These are phyloP conservation scores for Phytophthora citrophthora DNA, from an alignment of 352 stramenopile genomes.

Conservation along the genomic window DNA sequence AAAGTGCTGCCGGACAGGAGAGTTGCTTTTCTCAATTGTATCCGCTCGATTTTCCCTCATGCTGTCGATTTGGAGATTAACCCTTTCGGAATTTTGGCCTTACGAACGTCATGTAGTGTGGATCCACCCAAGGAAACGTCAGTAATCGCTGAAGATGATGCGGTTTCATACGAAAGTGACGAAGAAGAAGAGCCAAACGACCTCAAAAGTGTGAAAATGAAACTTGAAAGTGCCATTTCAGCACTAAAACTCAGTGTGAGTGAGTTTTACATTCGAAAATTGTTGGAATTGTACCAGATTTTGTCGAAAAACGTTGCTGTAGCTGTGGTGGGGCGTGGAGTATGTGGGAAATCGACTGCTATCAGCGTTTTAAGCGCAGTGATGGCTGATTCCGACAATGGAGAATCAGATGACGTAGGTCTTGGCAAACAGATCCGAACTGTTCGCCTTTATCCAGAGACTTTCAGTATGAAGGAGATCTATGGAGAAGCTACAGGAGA, in stretches of 20 bases:
- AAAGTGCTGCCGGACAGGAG: conserved; percentile 50
- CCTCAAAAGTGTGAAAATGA: conserved; percentile 36
- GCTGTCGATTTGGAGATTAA: conserved; percentile 53
- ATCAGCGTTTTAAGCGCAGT: conserved; percentile 50
- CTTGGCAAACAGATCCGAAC: conserved; percentile 30
- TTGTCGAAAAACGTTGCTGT: conserved; percentile 43
- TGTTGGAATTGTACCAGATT: conserved; percentile 67
- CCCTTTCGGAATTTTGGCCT: conserved; percentile 18
- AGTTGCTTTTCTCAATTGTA: conserved; percentile 47
- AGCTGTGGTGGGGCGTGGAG: conserved; percentile 53
- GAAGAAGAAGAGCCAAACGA: conserved; percentile 44
- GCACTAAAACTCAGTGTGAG: conserved; percentile 36
- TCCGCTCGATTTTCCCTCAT: conserved; percentile 45
- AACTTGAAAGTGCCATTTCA: conserved; percentile 34
- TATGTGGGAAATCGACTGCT: conserved; percentile 68
- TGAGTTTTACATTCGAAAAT: conserved; percentile 59
- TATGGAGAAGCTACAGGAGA: conserved; percentile 60
- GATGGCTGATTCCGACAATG: conserved; percentile 12
- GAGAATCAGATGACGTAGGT: background rate
- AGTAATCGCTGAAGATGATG: conserved; percentile 3
- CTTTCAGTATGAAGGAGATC: conserved; percentile 53
- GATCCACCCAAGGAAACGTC: background rate
- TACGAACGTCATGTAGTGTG: conserved; percentile 14
- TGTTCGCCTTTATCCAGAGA: conserved; percentile 47
- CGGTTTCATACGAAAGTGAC: conserved; percentile 48